These are phyloP conservation scores for Starmera stellimalicola DNA, from an alignment of 1,139 yeast genomes.

Conservation along the genomic window DNA sequence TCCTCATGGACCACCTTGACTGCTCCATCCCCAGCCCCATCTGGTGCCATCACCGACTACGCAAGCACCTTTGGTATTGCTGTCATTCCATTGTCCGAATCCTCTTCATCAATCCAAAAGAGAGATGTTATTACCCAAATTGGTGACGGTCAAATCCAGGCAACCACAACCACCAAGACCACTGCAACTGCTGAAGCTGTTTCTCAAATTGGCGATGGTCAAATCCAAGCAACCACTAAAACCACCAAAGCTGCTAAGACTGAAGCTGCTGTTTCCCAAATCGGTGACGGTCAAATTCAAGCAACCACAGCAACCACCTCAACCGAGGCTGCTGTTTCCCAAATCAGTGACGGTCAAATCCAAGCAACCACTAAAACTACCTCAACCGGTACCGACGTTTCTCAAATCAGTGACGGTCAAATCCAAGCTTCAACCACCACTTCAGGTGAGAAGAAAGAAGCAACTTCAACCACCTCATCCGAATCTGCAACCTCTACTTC, in stretches of 20 bases:
- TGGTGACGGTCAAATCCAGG: conserved; percentile 54
- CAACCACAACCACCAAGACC: conserved; percentile 27
- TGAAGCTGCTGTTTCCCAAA: conserved; percentile 35
- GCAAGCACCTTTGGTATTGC: conserved; percentile 31
- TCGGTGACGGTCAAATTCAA: conserved; percentile 57
- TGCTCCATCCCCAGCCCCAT: conserved; percentile 24
- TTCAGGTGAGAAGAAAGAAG: background rate
- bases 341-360: conserved; percentile 27
- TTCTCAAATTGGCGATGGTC: conserved; percentile 52
- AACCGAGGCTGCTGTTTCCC: conserved; percentile 14
- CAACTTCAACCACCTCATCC: conserved; percentile 7
- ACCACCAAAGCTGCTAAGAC: conserved; percentile 5
- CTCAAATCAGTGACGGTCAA: conserved; percentile 20
- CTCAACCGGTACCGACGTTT: conserved; percentile 9
- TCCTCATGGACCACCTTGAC: conserved; percentile 28
- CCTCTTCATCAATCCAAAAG: conserved; percentile 24
- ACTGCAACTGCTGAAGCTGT: conserved; percentile 21
- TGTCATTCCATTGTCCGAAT: conserved; percentile 31
- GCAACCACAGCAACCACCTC: conserved; percentile 24
- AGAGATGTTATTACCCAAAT: conserved; percentile 36
- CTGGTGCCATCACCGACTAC: conserved; percentile 30
- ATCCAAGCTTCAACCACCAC: conserved; percentile 13
- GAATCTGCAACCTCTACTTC: conserved; percentile 13
- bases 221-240: conserved; percentile 40
- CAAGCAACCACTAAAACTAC: conserved; percentile 21